Conservation (phyloP, 805 yeast species). For the Saccharomyces paradoxus region DNA sequence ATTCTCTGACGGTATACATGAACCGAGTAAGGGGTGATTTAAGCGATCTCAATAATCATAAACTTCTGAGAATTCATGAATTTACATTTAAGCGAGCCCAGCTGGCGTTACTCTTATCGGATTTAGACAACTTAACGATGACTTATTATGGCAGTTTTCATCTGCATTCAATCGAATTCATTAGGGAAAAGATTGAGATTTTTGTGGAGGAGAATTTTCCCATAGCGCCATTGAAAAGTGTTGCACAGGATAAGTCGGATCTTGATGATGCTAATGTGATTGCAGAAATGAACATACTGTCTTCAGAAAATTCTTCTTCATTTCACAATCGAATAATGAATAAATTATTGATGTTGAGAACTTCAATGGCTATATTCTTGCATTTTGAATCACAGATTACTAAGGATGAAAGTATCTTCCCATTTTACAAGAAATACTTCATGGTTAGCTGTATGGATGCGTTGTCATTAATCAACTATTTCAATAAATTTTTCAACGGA, state of each 20-base stretch:
- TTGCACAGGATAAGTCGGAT: not conserved
- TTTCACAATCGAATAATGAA: slow-evolving; percentile 23
- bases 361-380: slow-evolving; percentile 22
- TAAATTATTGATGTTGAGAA: slow-evolving; percentile 20
- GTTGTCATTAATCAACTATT: slow-evolving; percentile 11
- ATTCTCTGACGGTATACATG: slow-evolving; percentile 13
- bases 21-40: slow-evolving; percentile 17
- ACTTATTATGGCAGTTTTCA: slow-evolving; percentile 18
- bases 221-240: slow-evolving; percentile 3
- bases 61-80: slow-evolving; percentile 16
- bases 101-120: slow-evolving; percentile 19
- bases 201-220: slow-evolving; percentile 18
- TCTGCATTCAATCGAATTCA: slow-evolving; percentile 13
- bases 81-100: slow-evolving; percentile 20
- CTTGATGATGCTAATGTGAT: not conserved
- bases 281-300: slow-evolving; percentile 2
- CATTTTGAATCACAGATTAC: slow-evolving; percentile 21
- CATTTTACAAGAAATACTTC: slow-evolving; percentile 11
- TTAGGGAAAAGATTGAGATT: slow-evolving; percentile 15
- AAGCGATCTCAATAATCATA: slow-evolving; percentile 5
- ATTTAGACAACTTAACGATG: slow-evolving; percentile 22
- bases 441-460: slow-evolving; percentile 8
- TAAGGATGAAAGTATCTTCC: slow-evolving; percentile 8
- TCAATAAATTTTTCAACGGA: slow-evolving; percentile 20
- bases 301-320: slow-evolving; percentile 13